phyloP scores from a whole-genome alignment of 2,329 filamentous ascomycete genomes.

The Rhexocercosporidium sp. region DNA sequence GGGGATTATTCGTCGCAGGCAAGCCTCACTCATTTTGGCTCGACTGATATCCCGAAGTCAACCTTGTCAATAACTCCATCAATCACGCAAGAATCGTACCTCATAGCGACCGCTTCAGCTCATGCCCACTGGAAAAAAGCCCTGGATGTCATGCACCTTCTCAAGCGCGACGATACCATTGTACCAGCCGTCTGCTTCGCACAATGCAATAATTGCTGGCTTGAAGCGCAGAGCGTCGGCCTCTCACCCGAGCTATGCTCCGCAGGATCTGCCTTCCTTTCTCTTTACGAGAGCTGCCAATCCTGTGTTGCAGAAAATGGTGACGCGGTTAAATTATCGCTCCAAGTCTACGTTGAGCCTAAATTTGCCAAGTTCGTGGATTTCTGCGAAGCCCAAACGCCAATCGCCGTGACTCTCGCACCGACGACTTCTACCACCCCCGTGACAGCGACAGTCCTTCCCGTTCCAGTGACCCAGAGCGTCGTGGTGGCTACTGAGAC shows the following conservation, averaged over 20 bases:
- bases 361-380: conserved; percentile 35
- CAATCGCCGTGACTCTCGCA: conserved; percentile 22
- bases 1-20: conserved; percentile 62
- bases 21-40: conserved; percentile 48
- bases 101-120: conserved; percentile 10
- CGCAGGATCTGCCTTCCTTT: conserved; percentile 48
- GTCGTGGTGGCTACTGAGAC: conserved; percentile 15
- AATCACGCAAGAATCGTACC: background rate
- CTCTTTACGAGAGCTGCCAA: conserved; percentile 46
- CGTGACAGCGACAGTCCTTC: conserved; percentile 19
- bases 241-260: conserved; percentile 55
- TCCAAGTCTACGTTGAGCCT: conserved; percentile 31
- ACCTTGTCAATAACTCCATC: background rate
- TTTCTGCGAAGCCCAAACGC: conserved; percentile 33
- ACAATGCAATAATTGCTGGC: conserved; percentile 55
- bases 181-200: conserved; percentile 57
- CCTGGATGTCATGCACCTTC: background rate
- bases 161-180: conserved; percentile 48
- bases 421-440: conserved; percentile 16
- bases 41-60: conserved; percentile 11
- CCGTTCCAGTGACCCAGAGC: conserved; percentile 16
- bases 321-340: conserved; percentile 13
- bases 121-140: conserved; percentile 2
- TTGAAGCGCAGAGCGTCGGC: conserved; percentile 54
- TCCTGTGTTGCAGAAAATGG: conserved; percentile 30